Evolutionary conservation across 2,329 filamentous ascomycete genomes (phyloP).

Genomic region (Gliomastix tumulicola): DNA sequence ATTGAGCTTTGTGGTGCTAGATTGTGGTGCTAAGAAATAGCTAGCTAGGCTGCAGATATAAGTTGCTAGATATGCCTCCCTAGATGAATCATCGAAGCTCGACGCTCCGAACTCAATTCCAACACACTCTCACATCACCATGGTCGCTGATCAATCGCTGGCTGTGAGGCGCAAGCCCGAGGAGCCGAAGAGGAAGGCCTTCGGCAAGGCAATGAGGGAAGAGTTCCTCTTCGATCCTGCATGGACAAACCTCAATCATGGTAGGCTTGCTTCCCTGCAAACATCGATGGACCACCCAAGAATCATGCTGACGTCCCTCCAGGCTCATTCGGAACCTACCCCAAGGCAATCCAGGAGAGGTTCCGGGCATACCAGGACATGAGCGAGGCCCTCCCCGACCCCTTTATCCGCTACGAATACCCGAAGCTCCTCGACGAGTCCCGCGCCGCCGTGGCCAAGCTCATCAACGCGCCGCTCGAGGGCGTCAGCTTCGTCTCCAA

Average conservation of each 20-base stretch:
- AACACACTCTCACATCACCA: too few species aligned
- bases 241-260: slow-evolving; percentile 74
- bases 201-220: slow-evolving; percentile 1
- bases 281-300: too few species aligned
- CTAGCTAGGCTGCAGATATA: too few species aligned
- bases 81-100: too few species aligned
- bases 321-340: slow-evolving; percentile 78
- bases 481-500: slow-evolving; percentile 75
- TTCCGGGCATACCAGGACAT: slow-evolving; percentile 59
- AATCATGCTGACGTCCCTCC: background rate
- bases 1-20: too few species aligned
- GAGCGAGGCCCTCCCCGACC: slow-evolving; percentile 63
- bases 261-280: too few species aligned
- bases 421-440: slow-evolving; percentile 56
- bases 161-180: too few species aligned
- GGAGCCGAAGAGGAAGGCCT: too few species aligned
- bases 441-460: slow-evolving; percentile 57
- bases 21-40: too few species aligned
- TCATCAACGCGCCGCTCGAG: slow-evolving; percentile 59
- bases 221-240: slow-evolving; percentile 62
- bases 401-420: slow-evolving; percentile 66
- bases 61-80: too few species aligned
- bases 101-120: too few species aligned
- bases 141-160: too few species aligned
- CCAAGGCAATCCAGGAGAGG: slow-evolving; percentile 50